phyloP scores from a whole-genome alignment of 305 asterid genomes.

The Rubia occidens region DNA sequence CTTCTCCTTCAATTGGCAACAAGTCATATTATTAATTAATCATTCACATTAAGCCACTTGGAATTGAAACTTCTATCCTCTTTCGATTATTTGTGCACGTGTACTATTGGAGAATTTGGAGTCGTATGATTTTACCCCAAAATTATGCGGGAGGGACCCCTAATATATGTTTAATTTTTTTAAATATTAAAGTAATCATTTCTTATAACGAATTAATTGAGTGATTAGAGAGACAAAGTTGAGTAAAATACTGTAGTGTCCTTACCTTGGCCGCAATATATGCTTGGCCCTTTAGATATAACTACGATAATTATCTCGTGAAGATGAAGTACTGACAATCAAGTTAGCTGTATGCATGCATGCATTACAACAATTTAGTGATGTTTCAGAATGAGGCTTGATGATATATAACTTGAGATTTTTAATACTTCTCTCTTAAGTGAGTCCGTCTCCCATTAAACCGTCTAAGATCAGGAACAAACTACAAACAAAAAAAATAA shows the following conservation, averaged over 20 bases:
- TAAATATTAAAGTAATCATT: not conserved
- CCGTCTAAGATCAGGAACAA: too few relatives aligned
- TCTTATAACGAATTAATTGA: constrained; percentile 12
- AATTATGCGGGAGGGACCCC: not conserved
- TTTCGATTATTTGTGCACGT: not conserved
- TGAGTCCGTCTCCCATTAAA: too few relatives aligned
- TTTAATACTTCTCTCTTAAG: too few relatives aligned
- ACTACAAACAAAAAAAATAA: too few relatives aligned
- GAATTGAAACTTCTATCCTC: not conserved
- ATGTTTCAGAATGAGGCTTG: not conserved
- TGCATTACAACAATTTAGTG: not conserved
- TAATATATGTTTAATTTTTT: not conserved
- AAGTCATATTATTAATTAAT: not conserved
- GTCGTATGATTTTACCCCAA: not conserved
- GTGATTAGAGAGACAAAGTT: constrained; percentile 4
- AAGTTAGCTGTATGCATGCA: not conserved
- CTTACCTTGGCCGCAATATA: not conserved
- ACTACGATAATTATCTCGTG: not conserved
- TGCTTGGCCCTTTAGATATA: not conserved
- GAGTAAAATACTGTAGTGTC: constrained; percentile 1
- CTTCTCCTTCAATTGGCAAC: constrained; percentile 26
- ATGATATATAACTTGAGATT: not conserved
- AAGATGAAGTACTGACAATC: not conserved
- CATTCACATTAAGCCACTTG: constrained; percentile 7
- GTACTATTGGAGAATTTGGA: not conserved